Evolutionary conservation across 108 stramenopile species (phyloP).

Genomic region (Nitzschia sp.): DNA sequence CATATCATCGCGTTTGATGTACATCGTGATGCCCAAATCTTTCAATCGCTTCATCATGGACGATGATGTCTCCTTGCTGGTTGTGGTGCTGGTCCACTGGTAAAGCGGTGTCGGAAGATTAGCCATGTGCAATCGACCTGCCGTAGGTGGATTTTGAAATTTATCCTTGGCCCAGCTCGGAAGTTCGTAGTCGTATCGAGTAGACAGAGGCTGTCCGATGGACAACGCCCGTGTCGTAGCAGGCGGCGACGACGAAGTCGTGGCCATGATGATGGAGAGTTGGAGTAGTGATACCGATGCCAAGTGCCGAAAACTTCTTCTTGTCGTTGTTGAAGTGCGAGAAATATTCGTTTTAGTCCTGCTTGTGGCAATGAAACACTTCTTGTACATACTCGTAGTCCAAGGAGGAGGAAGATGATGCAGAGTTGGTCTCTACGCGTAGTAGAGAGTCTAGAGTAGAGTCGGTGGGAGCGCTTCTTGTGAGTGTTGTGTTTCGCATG

Average conservation of each 20-base stretch:
- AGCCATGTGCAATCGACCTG: slow-evolving; percentile 57
- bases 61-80: too few species aligned
- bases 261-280: too few species aligned
- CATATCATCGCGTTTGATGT: slow-evolving; percentile 87
- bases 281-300: neutral
- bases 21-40: slow-evolving; percentile 42
- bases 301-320: neutral
- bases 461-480: too few species aligned
- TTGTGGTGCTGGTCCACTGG: neutral
- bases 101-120: slow-evolving; percentile 76
- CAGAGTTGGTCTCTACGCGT: too few species aligned
- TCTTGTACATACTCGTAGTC: too few species aligned
- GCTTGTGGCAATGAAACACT: too few species aligned
- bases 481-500: too few species aligned
- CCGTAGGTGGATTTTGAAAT: slow-evolving; percentile 14
- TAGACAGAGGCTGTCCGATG: slow-evolving; percentile 2
- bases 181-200: slow-evolving; percentile 35
- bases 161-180: slow-evolving; percentile 45
- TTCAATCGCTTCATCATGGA: slow-evolving; percentile 35
- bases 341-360: too few species aligned
- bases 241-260: neutral
- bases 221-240: slow-evolving; percentile 3
- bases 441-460: too few species aligned
- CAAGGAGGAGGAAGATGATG: too few species aligned
- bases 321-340: too few species aligned